Evolutionary conservation across 2,329 filamentous ascomycete genomes (phyloP), one percentile per base, ranked within the genome.

Genomic region (Eutypella sp.): DNA sequence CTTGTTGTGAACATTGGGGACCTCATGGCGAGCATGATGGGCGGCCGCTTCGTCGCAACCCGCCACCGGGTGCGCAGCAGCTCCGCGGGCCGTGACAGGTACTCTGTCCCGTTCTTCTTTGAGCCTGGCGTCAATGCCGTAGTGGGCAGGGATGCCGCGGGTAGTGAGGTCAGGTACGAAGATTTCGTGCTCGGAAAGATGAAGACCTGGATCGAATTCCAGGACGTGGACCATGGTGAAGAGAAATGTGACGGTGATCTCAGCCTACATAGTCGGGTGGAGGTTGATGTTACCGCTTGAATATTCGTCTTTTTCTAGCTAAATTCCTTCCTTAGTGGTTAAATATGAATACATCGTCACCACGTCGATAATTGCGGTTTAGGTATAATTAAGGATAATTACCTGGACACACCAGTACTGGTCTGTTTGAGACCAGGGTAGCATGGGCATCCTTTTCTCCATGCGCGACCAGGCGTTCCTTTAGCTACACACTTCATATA

Each of bases 21-120:
- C 50, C 56, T 73, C 38, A 67, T 73, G 57, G 66, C 64, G 5
- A 56, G 58, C 33, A 63, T 68, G 5, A 70, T 65, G 15, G 67
- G 68, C n/a, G 66, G 66, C 6, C 50, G 60, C 33, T 73, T 72
- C 53, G 64, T 70, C 9, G 70, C 69, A 10, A 74, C 71, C 2
- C 66, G 66, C 58, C 71, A 74, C 57, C 64, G 70, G 3, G 70
- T 74, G 2, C 60, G 67, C 24, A 62, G 58, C 13, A 40, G 37
- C 31, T 49, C 53, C 18, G 29, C 11, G 5, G 57, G 58, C 6
- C 50, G 56, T 37, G 65, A 64, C 1, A 56, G 68, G 16, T 69
- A 69, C 45, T 71, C 68, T 41, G 67, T 73, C 23, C 70, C 70
- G 2, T 74, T 73, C 54, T 74, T 74, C 57, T 73, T 73, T 49